These are phyloP conservation scores for Simplicillium aogashimaense DNA, from an alignment of 2,329 filamentous ascomycete species.

Conservation along the genomic window DNA sequence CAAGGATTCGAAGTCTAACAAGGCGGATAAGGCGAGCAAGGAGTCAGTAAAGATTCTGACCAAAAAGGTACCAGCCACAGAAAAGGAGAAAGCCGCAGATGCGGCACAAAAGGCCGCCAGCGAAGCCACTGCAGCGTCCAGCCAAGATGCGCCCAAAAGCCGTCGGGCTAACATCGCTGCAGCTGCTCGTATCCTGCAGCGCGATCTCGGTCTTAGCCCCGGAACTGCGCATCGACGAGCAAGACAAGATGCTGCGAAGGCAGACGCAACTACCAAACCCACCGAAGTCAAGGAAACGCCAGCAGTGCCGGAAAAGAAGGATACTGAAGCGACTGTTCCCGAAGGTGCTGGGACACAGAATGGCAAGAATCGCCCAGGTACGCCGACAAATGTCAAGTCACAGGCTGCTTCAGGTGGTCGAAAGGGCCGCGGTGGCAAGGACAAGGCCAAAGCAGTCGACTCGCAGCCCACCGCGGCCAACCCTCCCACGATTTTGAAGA, in stretches of 20 bases:
- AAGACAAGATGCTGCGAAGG: conserved; percentile 47
- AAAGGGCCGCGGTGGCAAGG: conserved; percentile 2
- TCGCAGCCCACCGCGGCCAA: conserved; percentile 14
- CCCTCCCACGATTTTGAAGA: conserved; percentile 30
- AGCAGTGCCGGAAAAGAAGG: conserved; percentile 20
- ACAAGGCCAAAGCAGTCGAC: conserved; percentile 15
- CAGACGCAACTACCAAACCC: conserved; percentile 35
- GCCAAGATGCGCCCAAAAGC: conserved; percentile 38
- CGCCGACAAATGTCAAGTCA: not conserved
- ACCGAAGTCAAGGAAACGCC: not conserved
- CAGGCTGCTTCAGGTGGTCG: not conserved
- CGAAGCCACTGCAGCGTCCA: conserved; percentile 17
- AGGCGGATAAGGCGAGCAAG: conserved; percentile 39
- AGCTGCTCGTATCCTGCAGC: conserved; percentile 54
- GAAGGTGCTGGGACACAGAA: not conserved
- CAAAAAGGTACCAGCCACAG: conserved; percentile 42
- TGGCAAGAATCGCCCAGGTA: not conserved
- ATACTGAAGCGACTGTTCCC: conserved; percentile 4
- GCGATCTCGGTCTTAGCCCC: conserved; percentile 55
- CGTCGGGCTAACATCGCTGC: conserved; percentile 52
- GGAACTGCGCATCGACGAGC: conserved; percentile 52
- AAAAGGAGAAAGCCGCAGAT: conserved; percentile 37
- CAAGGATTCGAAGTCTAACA: conserved; percentile 49
- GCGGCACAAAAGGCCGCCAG: conserved; percentile 31
- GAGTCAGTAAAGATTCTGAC: conserved; percentile 55